Conservation (phyloP, 495 filamentous ascomycete species). For the Wilcoxina mikolae region DNA sequence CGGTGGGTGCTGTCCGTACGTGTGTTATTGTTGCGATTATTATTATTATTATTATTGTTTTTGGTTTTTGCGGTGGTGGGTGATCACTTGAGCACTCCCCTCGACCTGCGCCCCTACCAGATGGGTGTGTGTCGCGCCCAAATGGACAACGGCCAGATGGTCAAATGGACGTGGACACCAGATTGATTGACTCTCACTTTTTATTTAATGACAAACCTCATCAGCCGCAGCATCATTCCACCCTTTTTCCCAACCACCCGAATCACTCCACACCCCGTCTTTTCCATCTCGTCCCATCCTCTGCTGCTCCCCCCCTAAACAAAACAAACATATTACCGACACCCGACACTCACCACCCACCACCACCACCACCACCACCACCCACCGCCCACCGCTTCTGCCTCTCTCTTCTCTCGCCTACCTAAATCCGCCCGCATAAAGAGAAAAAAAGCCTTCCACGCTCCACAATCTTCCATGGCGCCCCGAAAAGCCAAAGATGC, state of each 20-base stretch:
- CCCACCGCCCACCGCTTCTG: neutral
- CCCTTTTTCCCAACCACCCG: neutral
- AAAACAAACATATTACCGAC: neutral
- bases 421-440: no score
- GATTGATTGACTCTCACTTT: neutral
- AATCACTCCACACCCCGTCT: neutral
- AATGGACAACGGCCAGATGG: no score
- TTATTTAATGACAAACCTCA: neutral
- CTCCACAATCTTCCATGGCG: slow-evolving; percentile 1
- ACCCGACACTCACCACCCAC: neutral
- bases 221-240: no score
- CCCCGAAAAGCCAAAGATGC: slow-evolving; percentile 1
- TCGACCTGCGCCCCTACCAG: no score
- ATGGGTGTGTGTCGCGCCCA: no score
- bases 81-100: no score
- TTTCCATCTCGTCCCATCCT: neutral
- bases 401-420: no score
- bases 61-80: no score
- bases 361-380: neutral
- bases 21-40: no score
- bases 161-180: neutral
- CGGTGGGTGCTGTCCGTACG: no score
- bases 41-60: no score
- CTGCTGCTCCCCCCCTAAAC: neutral
- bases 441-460: neutral